A percentile compares a stretch with the other conserved stretches of the same genome.
These are phyloP conservation scores for Aspergillus fumigatus DNA, from an alignment of 2,329 filamentous ascomycete species.

Conservation along the genomic window DNA sequence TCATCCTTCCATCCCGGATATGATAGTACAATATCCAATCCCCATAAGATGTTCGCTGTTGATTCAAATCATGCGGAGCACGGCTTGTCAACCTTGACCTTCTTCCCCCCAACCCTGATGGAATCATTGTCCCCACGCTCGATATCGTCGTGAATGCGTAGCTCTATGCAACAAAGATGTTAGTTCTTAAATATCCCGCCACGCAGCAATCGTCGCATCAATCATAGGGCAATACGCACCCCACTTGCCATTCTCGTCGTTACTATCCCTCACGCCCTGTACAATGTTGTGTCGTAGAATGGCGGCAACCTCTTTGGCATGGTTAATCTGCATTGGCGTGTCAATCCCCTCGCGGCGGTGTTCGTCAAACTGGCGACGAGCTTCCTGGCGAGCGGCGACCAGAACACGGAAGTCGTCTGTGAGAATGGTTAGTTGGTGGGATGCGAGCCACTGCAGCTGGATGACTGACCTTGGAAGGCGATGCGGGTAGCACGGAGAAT, in stretches of 20 bases:
- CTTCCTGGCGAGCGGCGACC: conserved; percentile 65
- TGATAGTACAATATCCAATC: not conserved
- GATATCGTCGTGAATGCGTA: conserved; percentile 85
- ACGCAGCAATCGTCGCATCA: not conserved
- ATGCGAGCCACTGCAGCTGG: not conserved
- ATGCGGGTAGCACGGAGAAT: conserved; percentile 75
- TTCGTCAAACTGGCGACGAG: conserved; percentile 67
- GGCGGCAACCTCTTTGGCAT: conserved; percentile 76
- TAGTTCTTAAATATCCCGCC: not conserved
- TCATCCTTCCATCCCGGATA: conserved; percentile 2
- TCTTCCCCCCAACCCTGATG: conserved; percentile 58
- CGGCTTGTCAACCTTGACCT: conserved; percentile 39
- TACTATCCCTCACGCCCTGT: conserved; percentile 59
- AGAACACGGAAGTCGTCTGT: conserved; percentile 68
- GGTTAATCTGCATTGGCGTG: conserved; percentile 61
- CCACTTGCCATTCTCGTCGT: conserved; percentile 32
- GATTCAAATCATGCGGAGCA: conserved; percentile 30
- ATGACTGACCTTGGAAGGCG: conserved; percentile 69
- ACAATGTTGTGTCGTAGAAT: conserved; percentile 82
- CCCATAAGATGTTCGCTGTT: not conserved
- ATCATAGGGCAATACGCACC: conserved; percentile 20
- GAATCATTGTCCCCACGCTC: conserved; percentile 92
- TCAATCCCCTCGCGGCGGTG: conserved; percentile 60
- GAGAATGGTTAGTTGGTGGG: not conserved
- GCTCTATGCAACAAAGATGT: conserved; percentile 49